A percentile compares a stretch with the other conserved stretches of the same genome.
Conservation (phyloP, 352 stramenopile genomes). For the Pythium vanterpoolii region DNA sequence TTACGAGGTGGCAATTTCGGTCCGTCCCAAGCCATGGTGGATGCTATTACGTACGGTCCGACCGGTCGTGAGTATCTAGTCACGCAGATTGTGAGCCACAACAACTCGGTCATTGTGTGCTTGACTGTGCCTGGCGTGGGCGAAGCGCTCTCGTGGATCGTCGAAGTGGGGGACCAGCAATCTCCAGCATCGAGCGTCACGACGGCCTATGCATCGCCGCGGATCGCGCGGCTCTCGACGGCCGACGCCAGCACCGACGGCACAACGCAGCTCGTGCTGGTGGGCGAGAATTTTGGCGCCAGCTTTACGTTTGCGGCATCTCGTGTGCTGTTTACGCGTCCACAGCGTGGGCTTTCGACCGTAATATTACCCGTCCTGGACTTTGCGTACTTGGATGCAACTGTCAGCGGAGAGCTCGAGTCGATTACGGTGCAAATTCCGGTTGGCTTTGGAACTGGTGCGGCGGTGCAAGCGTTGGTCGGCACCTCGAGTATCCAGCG, state of each 20-base stretch:
- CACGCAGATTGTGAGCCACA: constrained; percentile 36
- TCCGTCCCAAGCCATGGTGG: constrained; percentile 32
- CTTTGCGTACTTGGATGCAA: constrained; percentile 31
- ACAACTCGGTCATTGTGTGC: constrained; percentile 56
- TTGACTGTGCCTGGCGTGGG: constrained; percentile 46
- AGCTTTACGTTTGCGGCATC: constrained; percentile 35
- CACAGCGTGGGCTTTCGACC: constrained; percentile 26
- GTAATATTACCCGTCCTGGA: constrained; percentile 38
- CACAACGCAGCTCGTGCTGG: constrained; percentile 40
- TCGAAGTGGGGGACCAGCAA: constrained; percentile 52
- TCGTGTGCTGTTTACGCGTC: constrained; percentile 43
- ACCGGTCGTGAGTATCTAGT: constrained; percentile 54
- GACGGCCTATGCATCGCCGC: constrained; percentile 51
- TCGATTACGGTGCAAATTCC: constrained; percentile 42
- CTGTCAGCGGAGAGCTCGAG: constrained; percentile 21
- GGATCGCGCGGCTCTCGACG: constrained; percentile 19
- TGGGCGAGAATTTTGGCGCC: constrained; percentile 48
- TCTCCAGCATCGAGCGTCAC: constrained; percentile 31
- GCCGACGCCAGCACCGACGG: constrained; percentile 33
- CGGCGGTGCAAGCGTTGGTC: constrained; percentile 35
- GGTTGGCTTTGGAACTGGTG: constrained; percentile 35
- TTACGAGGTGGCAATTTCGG: constrained; percentile 62
- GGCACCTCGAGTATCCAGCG: constrained; percentile 38
- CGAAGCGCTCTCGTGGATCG: constrained; percentile 45
- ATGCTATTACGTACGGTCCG: constrained; percentile 54